These are phyloP conservation scores for Pyronema domesticum DNA, from an alignment of 495 filamentous ascomycete genomes.

Conservation along the genomic window DNA sequence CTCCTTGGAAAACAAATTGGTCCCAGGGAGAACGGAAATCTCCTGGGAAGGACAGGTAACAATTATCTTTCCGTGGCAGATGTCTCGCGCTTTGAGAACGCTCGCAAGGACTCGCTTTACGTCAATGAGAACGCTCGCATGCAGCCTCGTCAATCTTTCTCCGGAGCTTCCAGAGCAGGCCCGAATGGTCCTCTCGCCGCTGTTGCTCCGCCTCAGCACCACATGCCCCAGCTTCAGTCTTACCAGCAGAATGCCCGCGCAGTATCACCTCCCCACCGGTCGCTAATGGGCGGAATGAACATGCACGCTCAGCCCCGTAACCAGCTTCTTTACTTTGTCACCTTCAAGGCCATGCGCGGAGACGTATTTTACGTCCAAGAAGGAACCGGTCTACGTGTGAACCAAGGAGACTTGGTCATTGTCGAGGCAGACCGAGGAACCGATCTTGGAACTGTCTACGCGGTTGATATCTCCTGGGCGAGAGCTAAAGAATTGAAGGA, in stretches of 20 bases:
- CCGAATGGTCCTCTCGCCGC: conserved; percentile 14
- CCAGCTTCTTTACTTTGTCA: conserved; percentile 74
- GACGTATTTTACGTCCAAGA: conserved; percentile 96
- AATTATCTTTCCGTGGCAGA: conserved; percentile 20
- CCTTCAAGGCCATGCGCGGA: conserved; percentile 85
- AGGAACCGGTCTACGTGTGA: conserved; percentile 78
- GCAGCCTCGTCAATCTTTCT: conserved; percentile 17
- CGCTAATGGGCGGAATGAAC: conserved; percentile 39
- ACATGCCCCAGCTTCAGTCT: conserved; percentile 30
- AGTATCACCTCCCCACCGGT: conserved; percentile 36
- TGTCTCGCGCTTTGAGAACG: conserved; percentile 13
- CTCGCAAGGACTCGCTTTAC: conserved; percentile 19
- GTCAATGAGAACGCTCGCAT: conserved; percentile 17
- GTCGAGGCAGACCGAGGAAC: conserved; percentile 93
- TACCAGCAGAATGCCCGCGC: conserved; percentile 39
- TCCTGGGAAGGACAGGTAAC: conserved; percentile 12
- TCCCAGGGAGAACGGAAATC: conserved; percentile 18
- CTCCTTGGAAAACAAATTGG: conserved; percentile 16
- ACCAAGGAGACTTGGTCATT: conserved; percentile 81
- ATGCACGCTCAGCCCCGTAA: conserved; percentile 37
- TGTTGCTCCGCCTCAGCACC: conserved; percentile 19
- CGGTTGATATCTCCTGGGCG: conserved; percentile 64
- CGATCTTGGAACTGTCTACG: conserved; percentile 82
- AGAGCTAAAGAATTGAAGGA: conserved; percentile 77
- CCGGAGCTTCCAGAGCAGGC: conserved; percentile 8